A percentile compares a stretch with the other conserved stretches of the same genome.
Evolutionary conservation across 371 early-diverging fungal species (phyloP).

Genomic region (Amoeboaphelidium occidentale): DNA sequence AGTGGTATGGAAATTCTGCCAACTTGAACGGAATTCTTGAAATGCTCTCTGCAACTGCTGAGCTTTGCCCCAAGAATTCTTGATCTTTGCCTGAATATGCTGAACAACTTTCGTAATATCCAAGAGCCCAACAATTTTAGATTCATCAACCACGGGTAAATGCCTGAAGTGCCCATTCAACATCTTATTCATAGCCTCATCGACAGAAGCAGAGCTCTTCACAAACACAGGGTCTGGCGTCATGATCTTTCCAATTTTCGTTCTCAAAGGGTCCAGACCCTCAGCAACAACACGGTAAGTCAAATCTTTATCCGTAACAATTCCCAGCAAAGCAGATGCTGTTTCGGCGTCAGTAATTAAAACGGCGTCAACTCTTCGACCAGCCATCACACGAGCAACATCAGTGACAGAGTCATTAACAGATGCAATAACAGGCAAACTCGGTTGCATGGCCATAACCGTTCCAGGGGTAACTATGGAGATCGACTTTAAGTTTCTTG

Average conservation of each 20-base stretch:
- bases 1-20: not conserved
- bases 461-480: too few relatives aligned
- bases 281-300: conserved; percentile 67
- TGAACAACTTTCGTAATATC: conserved; percentile 60
- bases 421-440: not conserved
- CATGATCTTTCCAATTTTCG: conserved; percentile 63
- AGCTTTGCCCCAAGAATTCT: conserved; percentile 7
- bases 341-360: conserved; percentile 61
- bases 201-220: conserved; percentile 48
- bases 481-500: too few relatives aligned
- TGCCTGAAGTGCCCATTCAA: conserved; percentile 77
- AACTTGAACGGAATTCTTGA: conserved; percentile 10
- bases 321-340: conserved; percentile 58
- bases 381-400: conserved; percentile 92
- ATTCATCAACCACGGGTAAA: conserved; percentile 68
- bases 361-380: conserved; percentile 82
- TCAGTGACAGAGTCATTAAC: conserved; percentile 34
- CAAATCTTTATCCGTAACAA: conserved; percentile 73
- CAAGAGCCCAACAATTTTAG: conserved; percentile 57
- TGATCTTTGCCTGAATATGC: not conserved
- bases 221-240: conserved; percentile 71
- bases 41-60: conserved; percentile 43
- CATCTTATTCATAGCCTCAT: conserved; percentile 83
- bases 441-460: not conserved
- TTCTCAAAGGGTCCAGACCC: conserved; percentile 43